Evolutionary conservation across 352 stramenopile species (phyloP).

Genomic region (Globisporangium solare): DNA sequence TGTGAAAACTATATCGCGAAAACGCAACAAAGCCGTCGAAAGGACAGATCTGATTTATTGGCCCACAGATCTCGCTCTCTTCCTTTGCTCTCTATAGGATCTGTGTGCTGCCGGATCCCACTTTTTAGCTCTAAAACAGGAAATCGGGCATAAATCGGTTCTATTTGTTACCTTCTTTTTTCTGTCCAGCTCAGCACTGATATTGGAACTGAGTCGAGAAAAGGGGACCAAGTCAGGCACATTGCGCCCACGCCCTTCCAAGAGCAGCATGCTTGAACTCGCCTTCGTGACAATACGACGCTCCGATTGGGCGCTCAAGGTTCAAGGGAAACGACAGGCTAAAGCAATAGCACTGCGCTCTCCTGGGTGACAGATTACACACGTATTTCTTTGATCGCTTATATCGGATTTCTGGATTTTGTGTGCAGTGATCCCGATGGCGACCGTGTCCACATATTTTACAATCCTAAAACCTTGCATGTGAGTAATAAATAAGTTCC

Average conservation of each 20-base stretch:
- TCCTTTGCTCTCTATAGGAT: not conserved
- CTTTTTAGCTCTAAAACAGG: not conserved
- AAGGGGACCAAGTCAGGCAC: no score
- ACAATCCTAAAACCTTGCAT: no score
- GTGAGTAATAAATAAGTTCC: no score
- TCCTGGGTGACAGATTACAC: not conserved
- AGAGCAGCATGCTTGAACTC: not conserved
- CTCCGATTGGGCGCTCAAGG: constrained; percentile 2
- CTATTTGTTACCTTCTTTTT: not conserved
- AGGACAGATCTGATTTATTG: not conserved
- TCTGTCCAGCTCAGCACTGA: no score
- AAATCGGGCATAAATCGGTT: not conserved
- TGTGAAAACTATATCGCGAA: not conserved
- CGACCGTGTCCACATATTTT: not conserved
- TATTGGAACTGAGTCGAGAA: no score
- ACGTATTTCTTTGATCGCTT: not conserved
- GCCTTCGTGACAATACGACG: not conserved
- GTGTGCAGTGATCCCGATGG: not conserved
- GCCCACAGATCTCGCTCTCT: not conserved
- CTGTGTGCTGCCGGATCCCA: not conserved
- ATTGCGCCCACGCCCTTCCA: not conserved
- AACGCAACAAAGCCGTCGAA: not conserved
- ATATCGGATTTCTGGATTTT: no score
- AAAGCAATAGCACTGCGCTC: no score
- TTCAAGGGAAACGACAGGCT: not conserved